Evolutionary conservation across 78 protist species (phyloP).

Genomic region (Cavenderia fasciculata): DNA sequence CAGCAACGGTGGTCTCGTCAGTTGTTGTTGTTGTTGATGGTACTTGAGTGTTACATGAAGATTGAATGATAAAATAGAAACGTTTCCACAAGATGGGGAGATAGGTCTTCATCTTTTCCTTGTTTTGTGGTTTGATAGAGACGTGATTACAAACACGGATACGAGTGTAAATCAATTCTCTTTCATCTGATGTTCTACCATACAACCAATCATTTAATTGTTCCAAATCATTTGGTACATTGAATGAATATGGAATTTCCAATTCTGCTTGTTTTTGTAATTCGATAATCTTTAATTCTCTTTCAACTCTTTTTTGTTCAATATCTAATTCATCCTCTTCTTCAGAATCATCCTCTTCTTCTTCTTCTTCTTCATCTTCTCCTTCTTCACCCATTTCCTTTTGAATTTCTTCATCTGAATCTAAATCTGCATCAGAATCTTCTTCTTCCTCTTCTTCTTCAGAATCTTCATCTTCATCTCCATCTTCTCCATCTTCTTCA

Average conservation of each 20-base stretch:
- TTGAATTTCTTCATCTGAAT: constrained; percentile 10
- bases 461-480: neutral
- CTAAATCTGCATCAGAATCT: neutral
- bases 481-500: constrained; percentile 4
- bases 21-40: neutral
- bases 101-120: constrained; percentile 72
- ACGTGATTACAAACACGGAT: constrained; percentile 77
- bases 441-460: constrained; percentile 14
- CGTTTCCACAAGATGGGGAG: constrained; percentile 51
- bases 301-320: neutral
- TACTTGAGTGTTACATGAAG: neutral
- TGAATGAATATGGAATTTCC: constrained; percentile 70
- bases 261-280: constrained; percentile 23
- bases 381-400: constrained; percentile 7
- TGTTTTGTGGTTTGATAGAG: constrained; percentile 77
- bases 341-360: constrained; percentile 38
- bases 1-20: too few relatives aligned
- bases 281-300: neutral
- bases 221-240: constrained; percentile 60
- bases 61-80: constrained; percentile 5
- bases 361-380: constrained; percentile 23
- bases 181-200: constrained; percentile 31
- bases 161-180: constrained; percentile 18
- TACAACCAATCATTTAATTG: constrained; percentile 69
- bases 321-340: constrained; percentile 30